phyloP scores from a whole-genome alignment of 495 filamentous ascomycete genomes.

The Chaetomidium leptoderma region DNA sequence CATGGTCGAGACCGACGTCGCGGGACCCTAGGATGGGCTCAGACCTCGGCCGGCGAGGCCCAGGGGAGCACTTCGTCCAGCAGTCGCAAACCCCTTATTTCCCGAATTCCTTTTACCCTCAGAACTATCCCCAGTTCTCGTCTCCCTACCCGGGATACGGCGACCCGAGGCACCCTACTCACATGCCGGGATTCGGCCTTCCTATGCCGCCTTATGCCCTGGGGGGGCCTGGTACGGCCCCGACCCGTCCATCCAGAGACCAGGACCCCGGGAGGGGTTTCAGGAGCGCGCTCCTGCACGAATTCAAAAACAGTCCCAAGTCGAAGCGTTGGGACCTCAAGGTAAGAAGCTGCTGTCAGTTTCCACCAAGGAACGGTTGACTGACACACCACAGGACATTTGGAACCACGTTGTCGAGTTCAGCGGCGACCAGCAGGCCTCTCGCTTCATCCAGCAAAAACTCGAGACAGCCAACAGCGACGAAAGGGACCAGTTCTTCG shows the following conservation, averaged over 20 bases:
- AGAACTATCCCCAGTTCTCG: conserved; percentile 23
- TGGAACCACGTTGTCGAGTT: conserved; percentile 90
- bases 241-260: conserved; percentile 54
- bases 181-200: conserved; percentile 35
- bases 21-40: conserved; percentile 32
- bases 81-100: conserved; percentile 24
- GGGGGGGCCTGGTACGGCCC: conserved; percentile 33
- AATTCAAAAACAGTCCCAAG: conserved; percentile 73
- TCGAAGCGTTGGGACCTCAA: conserved; percentile 80
- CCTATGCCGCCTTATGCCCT: conserved; percentile 35
- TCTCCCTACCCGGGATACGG: conserved; percentile 37
- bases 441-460: conserved; percentile 93
- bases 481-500: conserved; percentile 92
- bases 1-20: conserved; percentile 37
- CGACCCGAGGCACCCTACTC: conserved; percentile 29
- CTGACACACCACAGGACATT: conserved; percentile 59
- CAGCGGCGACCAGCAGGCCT: conserved; percentile 91
- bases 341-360: conserved; percentile 39
- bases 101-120: conserved; percentile 16
- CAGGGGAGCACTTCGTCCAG: conserved; percentile 27
- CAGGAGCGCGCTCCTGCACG: conserved; percentile 69
- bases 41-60: conserved; percentile 32
- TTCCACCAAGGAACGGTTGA: background rate
- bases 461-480: conserved; percentile 93
- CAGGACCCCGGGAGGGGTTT: conserved; percentile 61